Conservation (phyloP, 768 basidiomycete species). For the Scleroderma bovista region DNA sequence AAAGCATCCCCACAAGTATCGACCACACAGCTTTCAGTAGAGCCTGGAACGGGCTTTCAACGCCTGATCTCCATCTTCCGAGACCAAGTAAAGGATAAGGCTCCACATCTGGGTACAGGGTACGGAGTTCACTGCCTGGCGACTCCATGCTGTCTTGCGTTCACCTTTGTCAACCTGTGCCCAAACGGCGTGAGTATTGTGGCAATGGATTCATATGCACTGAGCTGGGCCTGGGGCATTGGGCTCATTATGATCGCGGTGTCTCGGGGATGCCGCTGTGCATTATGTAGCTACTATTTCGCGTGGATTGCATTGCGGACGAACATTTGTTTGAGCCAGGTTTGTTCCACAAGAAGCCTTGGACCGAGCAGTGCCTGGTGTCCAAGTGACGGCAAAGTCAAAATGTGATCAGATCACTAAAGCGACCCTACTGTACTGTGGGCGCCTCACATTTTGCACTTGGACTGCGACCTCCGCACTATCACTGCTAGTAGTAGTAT, state of each 20-base stretch:
- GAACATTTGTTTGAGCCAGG: no score
- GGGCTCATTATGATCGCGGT: no score
- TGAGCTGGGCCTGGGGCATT: no score
- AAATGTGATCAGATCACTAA: background rate
- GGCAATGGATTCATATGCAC: background rate
- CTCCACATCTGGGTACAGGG: slow-evolving; percentile 37
- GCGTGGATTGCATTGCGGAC: no score
- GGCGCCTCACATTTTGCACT: background rate
- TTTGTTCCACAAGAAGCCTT: no score
- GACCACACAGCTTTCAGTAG: slow-evolving; percentile 39
- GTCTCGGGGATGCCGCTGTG: no score
- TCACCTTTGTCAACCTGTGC: no score
- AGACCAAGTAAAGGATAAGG: slow-evolving; percentile 12
- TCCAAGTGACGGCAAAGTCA: background rate
- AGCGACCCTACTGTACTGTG: background rate
- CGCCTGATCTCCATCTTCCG: slow-evolving; percentile 40
- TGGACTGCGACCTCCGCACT: no score
- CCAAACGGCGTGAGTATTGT: background rate
- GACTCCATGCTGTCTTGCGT: slow-evolving; percentile 8
- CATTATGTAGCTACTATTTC: no score
- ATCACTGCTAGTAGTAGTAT: no score
- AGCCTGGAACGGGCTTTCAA: slow-evolving; percentile 59
- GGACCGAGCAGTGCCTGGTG: background rate
- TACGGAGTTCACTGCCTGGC: slow-evolving; percentile 6
- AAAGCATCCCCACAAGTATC: slow-evolving; percentile 77